Conservation (phyloP, 257 asterid species). For the Rhazya stricta region DNA sequence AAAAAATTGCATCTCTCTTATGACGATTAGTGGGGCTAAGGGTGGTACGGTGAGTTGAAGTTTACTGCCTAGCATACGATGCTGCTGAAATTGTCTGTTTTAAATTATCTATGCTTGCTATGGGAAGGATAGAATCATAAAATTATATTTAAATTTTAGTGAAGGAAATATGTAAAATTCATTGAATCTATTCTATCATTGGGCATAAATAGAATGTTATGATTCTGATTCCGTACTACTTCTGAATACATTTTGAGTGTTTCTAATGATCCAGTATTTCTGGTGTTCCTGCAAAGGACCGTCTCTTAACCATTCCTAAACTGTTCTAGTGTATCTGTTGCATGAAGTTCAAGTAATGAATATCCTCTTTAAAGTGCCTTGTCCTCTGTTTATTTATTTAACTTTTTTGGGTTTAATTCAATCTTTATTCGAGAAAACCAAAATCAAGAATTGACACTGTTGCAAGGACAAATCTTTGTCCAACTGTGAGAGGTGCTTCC, state of each 20-base stretch:
- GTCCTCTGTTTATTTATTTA: background rate
- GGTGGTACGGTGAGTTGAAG: conserved; percentile 82
- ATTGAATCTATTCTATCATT: background rate
- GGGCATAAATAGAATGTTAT: background rate
- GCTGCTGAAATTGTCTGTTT: background rate
- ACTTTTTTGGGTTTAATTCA: background rate
- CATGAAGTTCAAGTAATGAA: background rate
- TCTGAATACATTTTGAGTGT: background rate
- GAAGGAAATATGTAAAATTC: background rate
- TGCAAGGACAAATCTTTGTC: background rate
- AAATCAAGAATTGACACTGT: background rate
- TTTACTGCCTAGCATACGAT: background rate
- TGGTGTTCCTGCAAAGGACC: background rate
- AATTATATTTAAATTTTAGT: background rate
- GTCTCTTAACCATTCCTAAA: no score
- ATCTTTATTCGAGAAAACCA: no score
- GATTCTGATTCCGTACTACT: no score
- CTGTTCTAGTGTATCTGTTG: background rate
- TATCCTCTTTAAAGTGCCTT: background rate
- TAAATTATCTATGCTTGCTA: background rate
- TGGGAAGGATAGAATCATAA: background rate
- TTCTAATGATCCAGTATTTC: background rate
- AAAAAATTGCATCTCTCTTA: conserved; percentile 82
- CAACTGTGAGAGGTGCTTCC: background rate
- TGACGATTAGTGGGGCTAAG: conserved; percentile 98